A percentile compares a stretch with the other conserved stretches of the same genome.
These are phyloP conservation scores for Pleurozium schreberi DNA, from an alignment of 225 moss, liverwort and hornwort species.

Conservation along the genomic window DNA sequence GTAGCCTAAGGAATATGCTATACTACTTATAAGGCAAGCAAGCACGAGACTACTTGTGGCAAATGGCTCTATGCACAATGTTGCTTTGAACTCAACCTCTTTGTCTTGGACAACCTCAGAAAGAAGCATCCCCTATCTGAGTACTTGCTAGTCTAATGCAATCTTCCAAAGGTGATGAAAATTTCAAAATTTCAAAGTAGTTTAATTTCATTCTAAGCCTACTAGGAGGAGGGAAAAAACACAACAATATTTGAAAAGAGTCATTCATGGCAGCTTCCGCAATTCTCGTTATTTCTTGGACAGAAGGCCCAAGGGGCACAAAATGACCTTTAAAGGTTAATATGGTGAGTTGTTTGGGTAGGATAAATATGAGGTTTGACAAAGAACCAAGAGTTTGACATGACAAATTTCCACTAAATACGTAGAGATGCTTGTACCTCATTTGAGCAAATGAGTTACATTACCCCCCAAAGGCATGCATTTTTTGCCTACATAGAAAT, in stretches of 20 bases:
- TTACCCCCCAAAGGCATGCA: too few relatives aligned
- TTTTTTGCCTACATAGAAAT: too few relatives aligned
- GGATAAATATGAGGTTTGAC: not conserved
- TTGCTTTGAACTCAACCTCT: not conserved
- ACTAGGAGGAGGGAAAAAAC: fast-evolving
- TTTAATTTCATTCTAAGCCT: fast-evolving
- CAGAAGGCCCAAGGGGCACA: fast-evolving
- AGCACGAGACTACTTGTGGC: too few relatives aligned
- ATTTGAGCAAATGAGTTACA: not conserved
- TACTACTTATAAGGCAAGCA: too few relatives aligned
- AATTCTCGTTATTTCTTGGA: fast-evolving
- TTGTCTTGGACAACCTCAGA: too few relatives aligned
- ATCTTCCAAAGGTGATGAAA: fast-evolving
- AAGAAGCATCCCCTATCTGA: too few relatives aligned
- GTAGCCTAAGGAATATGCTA: too few relatives aligned
- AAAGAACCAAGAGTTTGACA: not conserved
- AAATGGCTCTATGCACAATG: too few relatives aligned
- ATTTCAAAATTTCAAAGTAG: not conserved
- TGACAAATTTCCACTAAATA: not conserved
- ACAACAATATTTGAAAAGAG: fast-evolving
- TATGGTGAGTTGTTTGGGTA: fast-evolving
- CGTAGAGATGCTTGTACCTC: not conserved
- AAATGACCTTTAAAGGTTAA: not conserved
- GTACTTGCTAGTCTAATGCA: fast-evolving
- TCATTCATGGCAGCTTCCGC: fast-evolving